Evolutionary conservation across 1,284 basidiomycete species (phyloP), one percentile per base, ranked within the genome.

Genomic region (Ceratobasidium sp.): DNA sequence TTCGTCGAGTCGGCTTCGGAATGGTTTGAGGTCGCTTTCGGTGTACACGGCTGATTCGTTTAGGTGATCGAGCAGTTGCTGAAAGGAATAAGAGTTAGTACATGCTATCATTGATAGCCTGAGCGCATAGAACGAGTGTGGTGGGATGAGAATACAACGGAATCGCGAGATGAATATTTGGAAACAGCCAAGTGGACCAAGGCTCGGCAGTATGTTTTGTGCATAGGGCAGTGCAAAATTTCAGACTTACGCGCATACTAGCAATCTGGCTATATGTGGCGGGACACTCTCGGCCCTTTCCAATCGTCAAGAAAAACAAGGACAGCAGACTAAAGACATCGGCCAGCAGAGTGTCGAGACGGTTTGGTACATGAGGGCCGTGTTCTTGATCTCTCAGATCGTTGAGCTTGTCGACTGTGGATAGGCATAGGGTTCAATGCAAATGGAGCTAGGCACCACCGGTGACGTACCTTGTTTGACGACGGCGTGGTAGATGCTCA

Each of bases 41-140:
- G 94, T 97, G 81, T 97, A 98, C 45, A 94, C 89, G 5, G 92
- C 92, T 0, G 93, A 95, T 80, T 98, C 96, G 80, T 95, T 92
- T 91, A 96, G 93, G 79, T 96, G 93, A 78, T 89, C 89, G 60
- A 97, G 86, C 48, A 97, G 91, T 94, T 96, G 93, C 94, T 96
- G 82, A 61, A 74, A 73, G 59, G 70, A 41, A 45, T 41, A 16
- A 59, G 32, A 16, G 64, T 67, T 36, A 67, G 64, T 34, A 14
- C 39, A 55, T 55, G 53, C 2, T 5, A 3, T 61, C 10, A 57
- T 30, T n/a, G 26, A 16, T 26, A 32, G 28, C 32, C 64, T n/a
- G n/a, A n/a, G 64, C 2, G 28, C 61, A 32, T 64, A 14, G 23
- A 59, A 59, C 57, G 39, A 43, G 16, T 59, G 36, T 59, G 36